Conservation (phyloP, 805 yeast genomes). For the Wickerhamomyces alni region DNA sequence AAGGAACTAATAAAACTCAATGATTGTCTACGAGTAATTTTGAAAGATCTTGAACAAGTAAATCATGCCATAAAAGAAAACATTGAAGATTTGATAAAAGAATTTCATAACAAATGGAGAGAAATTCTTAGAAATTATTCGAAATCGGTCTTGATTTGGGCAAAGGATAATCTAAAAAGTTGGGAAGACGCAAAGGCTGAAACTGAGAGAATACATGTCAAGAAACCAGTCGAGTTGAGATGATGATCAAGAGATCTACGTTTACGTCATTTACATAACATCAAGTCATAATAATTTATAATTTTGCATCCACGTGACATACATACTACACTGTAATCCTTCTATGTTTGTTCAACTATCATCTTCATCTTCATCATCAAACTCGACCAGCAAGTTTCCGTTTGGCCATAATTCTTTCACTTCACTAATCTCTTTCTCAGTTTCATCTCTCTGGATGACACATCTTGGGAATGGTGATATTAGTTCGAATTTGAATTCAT, state of each 20-base stretch:
- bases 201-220: conserved; percentile 13
- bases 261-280: too few species aligned
- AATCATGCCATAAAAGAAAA: conserved; percentile 27
- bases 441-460: conserved; percentile 30
- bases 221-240: too few species aligned
- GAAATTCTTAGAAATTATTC: conserved; percentile 26
- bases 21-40: conserved; percentile 32
- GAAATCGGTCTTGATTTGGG: conserved; percentile 28
- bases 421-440: conserved; percentile 29
- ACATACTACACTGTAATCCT: too few species aligned
- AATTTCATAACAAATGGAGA: conserved; percentile 25
- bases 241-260: too few species aligned
- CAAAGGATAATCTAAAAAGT: conserved; percentile 30
- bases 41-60: conserved; percentile 31
- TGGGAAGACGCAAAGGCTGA: conserved; percentile 33
- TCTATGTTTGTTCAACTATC: too few species aligned
- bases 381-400: conserved; percentile 57
- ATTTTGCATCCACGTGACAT: too few species aligned
- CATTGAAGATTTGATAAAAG: conserved; percentile 20
- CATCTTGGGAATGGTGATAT: conserved; percentile 60
- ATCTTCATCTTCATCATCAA: conserved; percentile 13
- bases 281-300: background rate
- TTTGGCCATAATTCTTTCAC: conserved; percentile 58
- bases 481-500: conserved; percentile 48
- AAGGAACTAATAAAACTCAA: conserved; percentile 32